Evolutionary conservation across 352 stramenopile genomes (phyloP), one percentile per base, ranked within the genome.

Genomic region (Globisporangium apiculatum): DNA sequence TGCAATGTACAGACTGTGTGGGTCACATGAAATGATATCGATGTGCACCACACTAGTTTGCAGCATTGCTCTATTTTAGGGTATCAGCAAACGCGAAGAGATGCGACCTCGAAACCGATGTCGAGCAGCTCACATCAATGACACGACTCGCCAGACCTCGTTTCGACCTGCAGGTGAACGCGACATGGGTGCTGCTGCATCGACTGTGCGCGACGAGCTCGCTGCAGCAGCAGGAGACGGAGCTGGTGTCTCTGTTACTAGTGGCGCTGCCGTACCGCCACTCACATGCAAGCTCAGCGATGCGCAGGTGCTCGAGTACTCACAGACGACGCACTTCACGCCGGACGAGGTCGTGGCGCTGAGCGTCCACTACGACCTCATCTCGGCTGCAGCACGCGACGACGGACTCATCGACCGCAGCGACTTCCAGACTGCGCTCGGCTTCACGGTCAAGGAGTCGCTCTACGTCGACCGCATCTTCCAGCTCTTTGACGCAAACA

Each of bases 391-490:
- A 31, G 73, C 74, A 53, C 77, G 77, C 14, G 79, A 87, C 57
- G 79, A 91, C 57, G 75, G 76, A 15, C 60, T 89, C 35, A 91
- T 91, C 60, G 79, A 91, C 66, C 75, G 71, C 35, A 86, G 75
- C 54, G 79, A 91, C 52, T 94, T 91, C 66, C 83, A 94, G 68
- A 86, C 69, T 6, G 82, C 76, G 48, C 62, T 91, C 17, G 79
- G 83, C 14, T 89, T 94, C 41, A 83, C 78, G 2, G 68, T 84
- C 47, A 91, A 91, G 58, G 79, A 91, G 51, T 94, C 79, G 65
- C 70, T 91, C 15, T 91, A 89, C 54, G 83, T 89, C 63, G 81
- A 93, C 55, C 79, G 81, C 24, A 87, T 88, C 57, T 90, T 91
- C 58, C 69, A 88, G 70, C 70, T 91, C 48, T 90, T 94, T 56